Evolutionary conservation across 192 early-diverging fungal genomes (phyloP).

Genomic region (Jimgerdemannia flammicorona): DNA sequence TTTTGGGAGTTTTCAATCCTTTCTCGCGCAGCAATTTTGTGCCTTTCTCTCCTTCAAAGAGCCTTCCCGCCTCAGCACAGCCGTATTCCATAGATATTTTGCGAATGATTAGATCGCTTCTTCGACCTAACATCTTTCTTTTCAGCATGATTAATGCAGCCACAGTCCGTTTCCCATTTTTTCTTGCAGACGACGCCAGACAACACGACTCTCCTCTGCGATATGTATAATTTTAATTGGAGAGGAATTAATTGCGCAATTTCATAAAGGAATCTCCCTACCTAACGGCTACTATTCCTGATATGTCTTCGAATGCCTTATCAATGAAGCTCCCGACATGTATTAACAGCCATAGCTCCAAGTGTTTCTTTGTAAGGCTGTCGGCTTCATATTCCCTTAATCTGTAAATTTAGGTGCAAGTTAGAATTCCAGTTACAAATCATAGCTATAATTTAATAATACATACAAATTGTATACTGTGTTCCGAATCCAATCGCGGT

Average conservation of each 20-base stretch:
- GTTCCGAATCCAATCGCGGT: slow-evolving; percentile 14
- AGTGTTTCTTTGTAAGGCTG: slow-evolving; percentile 5
- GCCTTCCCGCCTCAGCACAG: slow-evolving; percentile 15
- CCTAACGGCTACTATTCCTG: slow-evolving; percentile 11
- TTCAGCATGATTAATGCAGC: slow-evolving; percentile 7
- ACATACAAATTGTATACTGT: slow-evolving; percentile 22
- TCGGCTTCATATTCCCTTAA: slow-evolving; percentile 13
- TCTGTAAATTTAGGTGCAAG: slow-evolving; percentile 13
- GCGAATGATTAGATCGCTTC: slow-evolving; percentile 19
- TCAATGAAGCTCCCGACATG: slow-evolving; percentile 18
- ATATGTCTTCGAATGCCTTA: slow-evolving; percentile 11
- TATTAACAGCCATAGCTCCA: slow-evolving; percentile 10
- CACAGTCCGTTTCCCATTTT: slow-evolving; percentile 9
- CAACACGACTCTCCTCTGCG: slow-evolving; percentile 12
- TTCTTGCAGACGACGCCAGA: slow-evolving; percentile 2
- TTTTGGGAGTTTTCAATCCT: slow-evolving; percentile 13
- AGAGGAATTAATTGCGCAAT: slow-evolving; percentile 3
- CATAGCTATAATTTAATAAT: slow-evolving; percentile 11
- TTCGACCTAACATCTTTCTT: slow-evolving; percentile 18
- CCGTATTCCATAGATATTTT: slow-evolving; percentile 12
- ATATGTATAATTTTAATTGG: too few species aligned
- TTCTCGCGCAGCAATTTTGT: slow-evolving; percentile 18
- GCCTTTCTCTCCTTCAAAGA: slow-evolving; percentile 15
- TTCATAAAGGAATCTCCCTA: slow-evolving; percentile 8
- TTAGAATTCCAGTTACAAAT: not conserved